Conservation (phyloP, 2,329 filamentous ascomycete species). For the Zopfia rhizophila region DNA sequence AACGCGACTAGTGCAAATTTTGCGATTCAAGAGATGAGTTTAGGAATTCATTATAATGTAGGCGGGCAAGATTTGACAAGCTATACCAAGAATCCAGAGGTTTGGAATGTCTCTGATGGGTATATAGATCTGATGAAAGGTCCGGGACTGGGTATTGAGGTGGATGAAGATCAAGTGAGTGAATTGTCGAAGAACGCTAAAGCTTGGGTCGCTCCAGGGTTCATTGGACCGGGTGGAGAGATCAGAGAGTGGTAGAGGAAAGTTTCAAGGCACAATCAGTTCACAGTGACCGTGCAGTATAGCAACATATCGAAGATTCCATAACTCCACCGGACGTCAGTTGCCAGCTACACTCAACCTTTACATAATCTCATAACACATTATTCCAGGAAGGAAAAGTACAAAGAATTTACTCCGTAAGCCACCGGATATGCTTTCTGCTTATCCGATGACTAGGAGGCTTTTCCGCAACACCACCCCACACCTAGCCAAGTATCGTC, state of each 20-base stretch:
- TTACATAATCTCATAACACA: no score
- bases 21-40: constrained; percentile 79
- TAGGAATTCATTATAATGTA: constrained; percentile 81
- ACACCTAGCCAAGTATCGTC: no score
- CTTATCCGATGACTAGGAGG: no score
- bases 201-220: constrained; percentile 74
- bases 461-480: no score
- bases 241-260: constrained; percentile 75
- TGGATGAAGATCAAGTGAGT: constrained; percentile 74
- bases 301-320: no score
- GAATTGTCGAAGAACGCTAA: constrained; percentile 67
- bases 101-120: constrained; percentile 74
- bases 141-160: constrained; percentile 74
- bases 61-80: constrained; percentile 59
- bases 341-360: no score
- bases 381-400: no score
- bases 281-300: no score
- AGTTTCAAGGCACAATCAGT: no score
- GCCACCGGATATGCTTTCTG: no score
- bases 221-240: constrained; percentile 73
- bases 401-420: no score
- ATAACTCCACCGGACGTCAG: no score
- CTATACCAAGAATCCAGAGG: constrained; percentile 71
- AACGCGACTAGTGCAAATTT: constrained; percentile 70
- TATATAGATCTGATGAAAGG: constrained; percentile 70